Conservation (phyloP, 192 early-diverging fungal genomes). For the Chytriomyces confervae region DNA sequence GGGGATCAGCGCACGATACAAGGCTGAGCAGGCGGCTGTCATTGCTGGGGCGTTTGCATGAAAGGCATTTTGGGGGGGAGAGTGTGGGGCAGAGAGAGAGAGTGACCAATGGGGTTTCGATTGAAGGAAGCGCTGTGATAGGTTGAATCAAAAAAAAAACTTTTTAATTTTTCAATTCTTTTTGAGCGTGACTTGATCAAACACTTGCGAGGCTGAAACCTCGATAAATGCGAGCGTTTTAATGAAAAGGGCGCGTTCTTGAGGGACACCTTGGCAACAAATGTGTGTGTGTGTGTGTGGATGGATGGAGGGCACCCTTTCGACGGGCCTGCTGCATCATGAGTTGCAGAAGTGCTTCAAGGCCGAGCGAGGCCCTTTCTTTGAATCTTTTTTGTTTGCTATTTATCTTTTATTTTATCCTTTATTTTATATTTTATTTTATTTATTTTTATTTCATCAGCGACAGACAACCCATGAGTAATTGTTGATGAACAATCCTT, state of each 20-base stretch:
- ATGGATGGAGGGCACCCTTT: conserved; percentile 55
- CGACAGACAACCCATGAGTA: too few species aligned
- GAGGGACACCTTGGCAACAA: conserved; percentile 70
- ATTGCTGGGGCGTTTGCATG: conserved; percentile 38
- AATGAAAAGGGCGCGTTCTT: conserved; percentile 69
- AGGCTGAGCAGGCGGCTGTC: conserved; percentile 58
- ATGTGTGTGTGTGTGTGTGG: too few species aligned
- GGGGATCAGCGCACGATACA: conserved; percentile 72
- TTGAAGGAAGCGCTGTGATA: too few species aligned
- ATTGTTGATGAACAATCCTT: too few species aligned
- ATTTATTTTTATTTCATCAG: too few species aligned
- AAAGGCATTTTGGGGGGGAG: neutral
- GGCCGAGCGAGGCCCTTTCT: conserved; percentile 59
- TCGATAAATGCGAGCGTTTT: conserved; percentile 64
- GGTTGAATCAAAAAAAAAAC: too few species aligned
- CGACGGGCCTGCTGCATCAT: conserved; percentile 69
- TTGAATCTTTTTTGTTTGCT: neutral
- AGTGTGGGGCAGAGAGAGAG: neutral
- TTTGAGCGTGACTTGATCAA: conserved; percentile 73
- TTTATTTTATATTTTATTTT: too few species aligned
- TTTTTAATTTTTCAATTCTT: conserved; percentile 8
- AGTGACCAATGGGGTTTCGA: too few species aligned
- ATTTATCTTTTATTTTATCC: too few species aligned
- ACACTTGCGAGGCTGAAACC: conserved; percentile 59
- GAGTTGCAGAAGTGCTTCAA: conserved; percentile 60